Conservation (phyloP, 768 basidiomycete genomes). For the Russula vinacea region DNA sequence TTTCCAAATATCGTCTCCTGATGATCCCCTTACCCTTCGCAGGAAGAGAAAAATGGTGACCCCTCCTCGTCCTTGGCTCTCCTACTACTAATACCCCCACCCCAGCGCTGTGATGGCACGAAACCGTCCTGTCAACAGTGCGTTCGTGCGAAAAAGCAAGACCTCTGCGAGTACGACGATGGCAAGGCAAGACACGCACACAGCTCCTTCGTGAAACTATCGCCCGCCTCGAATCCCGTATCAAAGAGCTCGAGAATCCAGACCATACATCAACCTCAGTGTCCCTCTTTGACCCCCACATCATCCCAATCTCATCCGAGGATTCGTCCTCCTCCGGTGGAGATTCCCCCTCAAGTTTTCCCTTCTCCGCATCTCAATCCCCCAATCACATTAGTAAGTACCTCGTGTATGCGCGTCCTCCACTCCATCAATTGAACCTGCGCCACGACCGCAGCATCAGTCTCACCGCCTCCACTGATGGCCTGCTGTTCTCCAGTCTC, state of each 20-base stretch:
- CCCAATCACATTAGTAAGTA: constrained; percentile 38
- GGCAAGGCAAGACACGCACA: constrained; percentile 79
- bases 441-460: constrained; percentile 11
- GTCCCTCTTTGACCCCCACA: constrained; percentile 67
- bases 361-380: constrained; percentile 37
- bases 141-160: constrained; percentile 69
- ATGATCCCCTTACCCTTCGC: constrained; percentile 4
- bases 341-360: constrained; percentile 36
- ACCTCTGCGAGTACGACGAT: constrained; percentile 77
- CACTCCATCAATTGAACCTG: neutral
- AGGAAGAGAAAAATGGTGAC: constrained; percentile 32
- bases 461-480: constrained; percentile 23
- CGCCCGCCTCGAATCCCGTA: constrained; percentile 63
- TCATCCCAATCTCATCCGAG: constrained; percentile 33
- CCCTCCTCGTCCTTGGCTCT: neutral
- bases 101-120: constrained; percentile 69
- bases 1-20: neutral
- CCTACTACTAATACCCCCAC: neutral
- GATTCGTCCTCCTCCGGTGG: constrained; percentile 38
- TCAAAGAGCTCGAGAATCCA: constrained; percentile 72
- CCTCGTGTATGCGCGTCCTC: constrained; percentile 47
- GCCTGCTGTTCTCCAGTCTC: constrained; percentile 21
- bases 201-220: constrained; percentile 78
- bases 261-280: constrained; percentile 68
- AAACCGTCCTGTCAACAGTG: constrained; percentile 82